phyloP scores from a whole-genome alignment of 805 yeast genomes.

The Suhomyces prunicola region DNA sequence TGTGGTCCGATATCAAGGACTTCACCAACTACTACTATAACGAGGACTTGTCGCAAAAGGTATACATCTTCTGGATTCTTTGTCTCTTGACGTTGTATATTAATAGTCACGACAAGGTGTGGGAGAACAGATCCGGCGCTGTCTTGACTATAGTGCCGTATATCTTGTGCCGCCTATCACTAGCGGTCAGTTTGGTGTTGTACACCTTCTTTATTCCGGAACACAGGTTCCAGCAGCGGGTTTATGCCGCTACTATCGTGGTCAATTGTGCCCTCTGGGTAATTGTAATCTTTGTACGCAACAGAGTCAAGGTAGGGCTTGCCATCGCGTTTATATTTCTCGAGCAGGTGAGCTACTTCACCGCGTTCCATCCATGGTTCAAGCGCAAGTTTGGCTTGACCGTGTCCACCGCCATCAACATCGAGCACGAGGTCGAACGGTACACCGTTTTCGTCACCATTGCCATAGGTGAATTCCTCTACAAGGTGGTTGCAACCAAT shows the following conservation, averaged over 20 bases:
- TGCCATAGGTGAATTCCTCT: slow-evolving; percentile 63
- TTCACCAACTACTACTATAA: slow-evolving; percentile 61
- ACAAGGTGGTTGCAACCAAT: slow-evolving; percentile 47
- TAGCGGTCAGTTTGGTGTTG: slow-evolving; percentile 28
- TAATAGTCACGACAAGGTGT: slow-evolving; percentile 43
- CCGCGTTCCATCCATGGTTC: slow-evolving; percentile 46
- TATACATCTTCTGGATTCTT: slow-evolving; percentile 52
- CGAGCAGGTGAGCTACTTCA: slow-evolving; percentile 39
- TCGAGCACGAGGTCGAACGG: slow-evolving; percentile 67
- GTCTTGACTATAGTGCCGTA: slow-evolving; percentile 48
- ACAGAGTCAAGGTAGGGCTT: slow-evolving; percentile 46
- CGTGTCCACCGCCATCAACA: slow-evolving; percentile 58
- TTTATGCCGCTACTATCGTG: slow-evolving; percentile 30
- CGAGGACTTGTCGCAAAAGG: slow-evolving; percentile 55
- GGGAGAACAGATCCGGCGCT: slow-evolving; percentile 34
- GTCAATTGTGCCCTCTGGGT: slow-evolving; percentile 47
- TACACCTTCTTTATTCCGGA: slow-evolving; percentile 48
- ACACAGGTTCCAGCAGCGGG: slow-evolving; percentile 49
- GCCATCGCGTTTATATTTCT: slow-evolving; percentile 37
- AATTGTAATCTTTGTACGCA: slow-evolving; percentile 46
- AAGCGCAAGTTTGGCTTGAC: slow-evolving; percentile 41
- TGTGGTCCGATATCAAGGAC: slow-evolving; percentile 65
- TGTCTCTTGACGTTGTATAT: slow-evolving; percentile 47
- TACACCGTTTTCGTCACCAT: slow-evolving; percentile 56
- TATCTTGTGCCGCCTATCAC: slow-evolving; percentile 44